phyloP scores from a whole-genome alignment of 768 basidiomycete genomes.

The Leccinum uliginosum region DNA sequence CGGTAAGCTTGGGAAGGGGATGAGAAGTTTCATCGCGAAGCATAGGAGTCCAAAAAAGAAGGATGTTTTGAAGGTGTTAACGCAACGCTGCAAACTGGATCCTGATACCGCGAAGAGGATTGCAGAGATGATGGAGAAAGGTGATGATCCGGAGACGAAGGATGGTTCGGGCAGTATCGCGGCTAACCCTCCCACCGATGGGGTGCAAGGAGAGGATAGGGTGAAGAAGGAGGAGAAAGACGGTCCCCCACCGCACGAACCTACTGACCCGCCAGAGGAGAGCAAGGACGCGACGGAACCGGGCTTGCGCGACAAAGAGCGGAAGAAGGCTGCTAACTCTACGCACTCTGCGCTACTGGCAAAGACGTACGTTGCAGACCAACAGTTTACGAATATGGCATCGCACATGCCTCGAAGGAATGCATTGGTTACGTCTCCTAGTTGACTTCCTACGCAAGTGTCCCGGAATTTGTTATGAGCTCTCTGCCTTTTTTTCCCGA shows the following conservation, averaged over 20 bases:
- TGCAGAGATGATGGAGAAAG: slow-evolving; percentile 19
- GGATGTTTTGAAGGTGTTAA: slow-evolving; percentile 17
- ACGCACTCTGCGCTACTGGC: too few species aligned
- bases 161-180: background rate
- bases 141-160: slow-evolving; percentile 6
- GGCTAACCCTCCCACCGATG: background rate
- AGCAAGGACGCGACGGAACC: background rate
- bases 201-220: background rate
- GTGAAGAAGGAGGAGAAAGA: background rate
- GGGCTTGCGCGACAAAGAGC: too few species aligned
- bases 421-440: background rate
- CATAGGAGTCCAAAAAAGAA: slow-evolving; percentile 13
- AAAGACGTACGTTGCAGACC: too few species aligned
- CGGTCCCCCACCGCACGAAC: too few species aligned
- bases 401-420: too few species aligned
- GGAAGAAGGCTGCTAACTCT: background rate
- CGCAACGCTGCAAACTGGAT: slow-evolving; percentile 8
- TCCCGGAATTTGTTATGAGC: background rate
- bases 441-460: background rate
- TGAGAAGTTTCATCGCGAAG: slow-evolving; percentile 17
- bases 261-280: background rate
- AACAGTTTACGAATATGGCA: too few species aligned
- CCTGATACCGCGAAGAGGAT: slow-evolving; percentile 21
- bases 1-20: slow-evolving; percentile 5
- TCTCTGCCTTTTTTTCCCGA: background rate